Base-by-base conservation (phyloP, 129 eudicot genomes). In the Heracleum sosnowskyi region DNA sequence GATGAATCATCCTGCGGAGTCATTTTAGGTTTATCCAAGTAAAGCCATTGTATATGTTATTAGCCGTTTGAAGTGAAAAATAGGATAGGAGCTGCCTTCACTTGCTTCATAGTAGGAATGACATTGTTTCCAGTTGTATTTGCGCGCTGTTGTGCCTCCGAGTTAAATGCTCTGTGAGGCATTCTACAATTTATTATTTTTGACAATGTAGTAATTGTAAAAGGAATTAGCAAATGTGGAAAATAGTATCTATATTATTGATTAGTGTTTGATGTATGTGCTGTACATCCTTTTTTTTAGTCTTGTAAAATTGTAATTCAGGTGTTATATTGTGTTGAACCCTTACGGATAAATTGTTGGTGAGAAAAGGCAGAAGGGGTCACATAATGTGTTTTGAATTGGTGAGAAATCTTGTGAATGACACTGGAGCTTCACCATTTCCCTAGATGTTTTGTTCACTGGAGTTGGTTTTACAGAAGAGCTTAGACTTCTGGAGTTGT, bases 161-260 rank as follows among this genome's bases (percentile, higher is more conserved):
- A 66, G 81, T 71, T 84, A 66, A 80, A 74, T 76, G 81, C 80
- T 79, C 86, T 79, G 82, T 31, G 81, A 81, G 84, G 83, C 63
- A 78, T 78, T 64, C 33, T 44, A 73, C 12, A 28, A 44, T 74
- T 42, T 74, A 6, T 28, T n/a, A 24, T 66, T 42, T 74, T 74
- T 74, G 57, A 44, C 77, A 74, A 28, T 74, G 57, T 73, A 29
- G 37, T 26, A 18, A 73, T 44, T 1, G 49, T 9, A 44, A 73
- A 22, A 28, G 40, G 39, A 73, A 64, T 45, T 68, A 68, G 66
- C 73, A 45, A 66, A 44, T 66, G 24, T 78, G 75, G 64, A 68
- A 64, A 78, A 20, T 78, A 78, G 46, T 66, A 64, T 3, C 9
- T 28, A 64, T 64, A 66, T 66, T 66, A 31, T 66, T 15, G 8